Evolutionary conservation across 352 stramenopile genomes (phyloP).

Genomic region (Globisporangium heterothallicum): DNA sequence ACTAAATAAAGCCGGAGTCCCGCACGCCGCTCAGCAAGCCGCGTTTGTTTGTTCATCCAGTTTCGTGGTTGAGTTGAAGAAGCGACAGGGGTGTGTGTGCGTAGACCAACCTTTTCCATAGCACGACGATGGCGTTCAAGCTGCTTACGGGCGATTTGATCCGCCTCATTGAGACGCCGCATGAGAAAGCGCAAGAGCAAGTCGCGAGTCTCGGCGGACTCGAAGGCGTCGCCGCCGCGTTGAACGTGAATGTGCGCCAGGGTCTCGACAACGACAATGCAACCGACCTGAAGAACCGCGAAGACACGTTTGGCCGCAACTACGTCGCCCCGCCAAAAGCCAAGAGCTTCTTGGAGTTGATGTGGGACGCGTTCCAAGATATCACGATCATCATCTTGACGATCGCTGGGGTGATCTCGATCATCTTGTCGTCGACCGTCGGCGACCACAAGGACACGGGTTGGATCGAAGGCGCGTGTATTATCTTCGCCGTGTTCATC

Average conservation of each 20-base stretch:
- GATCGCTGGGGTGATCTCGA: conserved; percentile 73
- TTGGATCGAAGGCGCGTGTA: conserved; percentile 89
- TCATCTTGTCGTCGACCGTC: conserved; percentile 57
- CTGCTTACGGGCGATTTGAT: conserved; percentile 53
- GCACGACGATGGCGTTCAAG: conserved; percentile 34
- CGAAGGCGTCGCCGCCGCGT: conserved; percentile 36
- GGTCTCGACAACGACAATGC: conserved; percentile 41
- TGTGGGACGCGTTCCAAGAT: conserved; percentile 89
- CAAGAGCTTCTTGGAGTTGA: conserved; percentile 70
- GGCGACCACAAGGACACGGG: conserved; percentile 46
- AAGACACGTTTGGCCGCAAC: conserved; percentile 54
- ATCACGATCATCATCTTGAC: conserved; percentile 88
- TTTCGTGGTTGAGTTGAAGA: no score
- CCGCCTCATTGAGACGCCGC: conserved; percentile 56
- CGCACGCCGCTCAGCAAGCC: conserved; percentile 5
- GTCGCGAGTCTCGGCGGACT: conserved; percentile 39
- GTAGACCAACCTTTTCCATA: background rate
- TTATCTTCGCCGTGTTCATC: conserved; percentile 85
- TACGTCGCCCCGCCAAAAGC: conserved; percentile 47
- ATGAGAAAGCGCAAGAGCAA: conserved; percentile 42
- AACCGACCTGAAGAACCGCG: conserved; percentile 29
- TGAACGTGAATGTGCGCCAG: conserved; percentile 38
- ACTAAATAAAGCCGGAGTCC: conserved; percentile 1
- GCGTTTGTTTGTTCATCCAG: background rate
- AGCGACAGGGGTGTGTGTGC: background rate